These are phyloP conservation scores for Chrysanthemum seticuspe DNA, from an alignment of 129 eudicot genomes.

Conservation along the genomic window DNA sequence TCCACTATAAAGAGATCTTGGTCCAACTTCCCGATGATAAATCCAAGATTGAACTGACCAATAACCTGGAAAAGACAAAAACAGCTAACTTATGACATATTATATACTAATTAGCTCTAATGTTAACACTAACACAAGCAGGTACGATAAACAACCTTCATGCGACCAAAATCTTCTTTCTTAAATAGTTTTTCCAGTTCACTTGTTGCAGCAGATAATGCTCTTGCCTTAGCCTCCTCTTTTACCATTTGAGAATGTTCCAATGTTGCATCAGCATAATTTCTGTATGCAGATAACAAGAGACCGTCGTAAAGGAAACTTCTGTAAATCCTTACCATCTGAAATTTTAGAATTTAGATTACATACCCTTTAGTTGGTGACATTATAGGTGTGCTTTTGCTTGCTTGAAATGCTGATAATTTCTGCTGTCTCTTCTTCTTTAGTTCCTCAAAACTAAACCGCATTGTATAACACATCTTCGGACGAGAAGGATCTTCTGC, in stretches of 20 bases:
- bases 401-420: slow-evolving; percentile 44
- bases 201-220: slow-evolving; percentile 85
- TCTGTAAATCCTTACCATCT: neutral
- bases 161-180: slow-evolving; percentile 74
- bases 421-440: slow-evolving; percentile 64
- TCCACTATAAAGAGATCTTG: slow-evolving; percentile 91
- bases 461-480: slow-evolving; percentile 55
- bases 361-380: slow-evolving; percentile 42
- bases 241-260: slow-evolving; percentile 58
- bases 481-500: slow-evolving; percentile 36
- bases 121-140: slow-evolving; percentile 8
- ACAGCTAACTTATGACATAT: slow-evolving; percentile 8
- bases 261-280: slow-evolving; percentile 73
- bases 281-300: slow-evolving; percentile 39
- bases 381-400: slow-evolving; percentile 32
- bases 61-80: slow-evolving; percentile 46
- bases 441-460: slow-evolving; percentile 68
- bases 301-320: slow-evolving; percentile 22
- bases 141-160: slow-evolving; percentile 60
- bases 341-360: slow-evolving; percentile 5
- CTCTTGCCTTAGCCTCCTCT: slow-evolving; percentile 68
- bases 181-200: slow-evolving; percentile 88
- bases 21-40: slow-evolving; percentile 86
- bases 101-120: neutral
- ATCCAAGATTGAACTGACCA: slow-evolving; percentile 97